Evolutionary conservation across 352 stramenopile genomes (phyloP).

Genomic region (Ophiocytium majus): DNA sequence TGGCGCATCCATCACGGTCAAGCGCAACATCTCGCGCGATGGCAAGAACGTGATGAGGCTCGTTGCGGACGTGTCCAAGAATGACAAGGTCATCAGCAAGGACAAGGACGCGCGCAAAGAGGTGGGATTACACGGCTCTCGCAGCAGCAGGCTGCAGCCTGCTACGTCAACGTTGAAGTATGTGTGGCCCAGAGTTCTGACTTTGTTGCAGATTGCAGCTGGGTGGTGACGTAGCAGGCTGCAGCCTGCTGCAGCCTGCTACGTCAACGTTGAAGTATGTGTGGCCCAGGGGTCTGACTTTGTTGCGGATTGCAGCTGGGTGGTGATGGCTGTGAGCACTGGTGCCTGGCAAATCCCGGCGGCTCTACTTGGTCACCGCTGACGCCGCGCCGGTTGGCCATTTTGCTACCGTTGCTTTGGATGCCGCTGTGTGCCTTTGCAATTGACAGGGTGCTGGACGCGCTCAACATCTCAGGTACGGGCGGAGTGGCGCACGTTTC

Average conservation of each 20-base stretch:
- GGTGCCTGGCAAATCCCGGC: background rate
- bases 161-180: background rate
- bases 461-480: slow-evolving; percentile 71
- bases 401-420: background rate
- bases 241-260: background rate
- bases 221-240: background rate
- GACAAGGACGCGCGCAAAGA: slow-evolving; percentile 55
- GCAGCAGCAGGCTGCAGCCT: slow-evolving; percentile 63
- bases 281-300: no score
- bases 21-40: slow-evolving; percentile 76
- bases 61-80: slow-evolving; percentile 59
- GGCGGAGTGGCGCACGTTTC: background rate
- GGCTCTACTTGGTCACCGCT: background rate
- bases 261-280: no score
- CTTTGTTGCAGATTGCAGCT: background rate
- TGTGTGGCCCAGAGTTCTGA: background rate
- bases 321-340: background rate
- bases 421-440: background rate
- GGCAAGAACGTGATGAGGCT: slow-evolving; percentile 38
- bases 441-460: slow-evolving; percentile 89
- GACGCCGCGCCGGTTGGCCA: background rate
- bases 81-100: slow-evolving; percentile 60
- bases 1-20: slow-evolving; percentile 85
- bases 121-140: slow-evolving; percentile 69
- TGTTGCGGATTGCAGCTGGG: background rate